Conservation (phyloP, 2,329 filamentous ascomycete genomes). For the Pseudopithomyces maydicus region DNA sequence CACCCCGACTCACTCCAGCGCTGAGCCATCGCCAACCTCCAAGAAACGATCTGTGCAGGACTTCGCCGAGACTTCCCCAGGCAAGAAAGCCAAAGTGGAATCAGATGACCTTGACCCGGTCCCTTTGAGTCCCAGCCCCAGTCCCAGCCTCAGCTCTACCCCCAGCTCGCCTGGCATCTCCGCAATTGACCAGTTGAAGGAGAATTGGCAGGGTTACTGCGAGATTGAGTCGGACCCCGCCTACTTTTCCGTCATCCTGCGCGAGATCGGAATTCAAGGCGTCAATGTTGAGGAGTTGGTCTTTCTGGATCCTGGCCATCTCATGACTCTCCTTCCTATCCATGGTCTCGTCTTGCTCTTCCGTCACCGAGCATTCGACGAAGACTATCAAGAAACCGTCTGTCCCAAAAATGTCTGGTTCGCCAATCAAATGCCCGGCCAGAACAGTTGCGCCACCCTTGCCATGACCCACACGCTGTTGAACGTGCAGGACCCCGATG, state of each 20-base stretch:
- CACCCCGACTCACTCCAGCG: neutral
- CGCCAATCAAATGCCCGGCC: constrained; percentile 75
- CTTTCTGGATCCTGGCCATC: constrained; percentile 61
- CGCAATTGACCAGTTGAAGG: constrained; percentile 46
- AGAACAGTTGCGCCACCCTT: constrained; percentile 88
- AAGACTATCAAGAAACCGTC: constrained; percentile 56
- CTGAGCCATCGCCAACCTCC: constrained; percentile 2
- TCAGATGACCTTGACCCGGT: constrained; percentile 6
- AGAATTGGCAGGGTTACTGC: constrained; percentile 71
- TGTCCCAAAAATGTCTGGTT: constrained; percentile 82
- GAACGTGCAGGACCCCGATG: constrained; percentile 64
- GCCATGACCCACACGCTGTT: constrained; percentile 92
- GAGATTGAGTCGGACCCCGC: constrained; percentile 92
- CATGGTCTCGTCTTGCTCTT: constrained; percentile 91
- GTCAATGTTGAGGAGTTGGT: constrained; percentile 79
- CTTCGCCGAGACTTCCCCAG: constrained; percentile 11
- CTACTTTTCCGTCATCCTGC: constrained; percentile 81
- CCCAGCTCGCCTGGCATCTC: constrained; percentile 35
- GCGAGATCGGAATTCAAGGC: constrained; percentile 74
- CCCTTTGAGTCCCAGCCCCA: too few species aligned
- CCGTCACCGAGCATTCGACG: constrained; percentile 63
- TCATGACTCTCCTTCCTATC: constrained; percentile 48
- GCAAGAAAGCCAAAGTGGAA: constrained; percentile 24
- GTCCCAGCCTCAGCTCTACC: too few species aligned
- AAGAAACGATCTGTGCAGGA: constrained; percentile 24